Base-by-base conservation (phyloP, 768 basidiomycete genomes). In the Piloderma croceum region DNA sequence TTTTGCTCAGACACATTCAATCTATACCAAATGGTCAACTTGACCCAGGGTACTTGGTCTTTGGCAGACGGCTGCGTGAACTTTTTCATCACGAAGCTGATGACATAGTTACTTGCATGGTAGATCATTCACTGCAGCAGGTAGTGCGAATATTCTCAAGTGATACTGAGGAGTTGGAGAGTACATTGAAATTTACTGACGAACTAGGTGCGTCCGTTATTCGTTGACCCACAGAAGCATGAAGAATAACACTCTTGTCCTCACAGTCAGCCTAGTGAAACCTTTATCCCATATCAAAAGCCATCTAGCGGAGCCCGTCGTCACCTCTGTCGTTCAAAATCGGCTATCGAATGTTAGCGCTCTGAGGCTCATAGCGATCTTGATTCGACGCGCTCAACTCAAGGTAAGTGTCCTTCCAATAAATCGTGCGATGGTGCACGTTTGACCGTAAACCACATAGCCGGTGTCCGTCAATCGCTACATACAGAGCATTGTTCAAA, bases 401-500 rank as follows among this genome's bases (percentile, higher is more conserved):
- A 92, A 90, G 74, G 91, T 83, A 47, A 47, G 67, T n/a, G n/a
- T 49, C 4, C 12, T 31, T 32, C 18, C 11, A 22, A 13, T 20
- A 17, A 6, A n/a, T 1, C 9, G 15, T 33, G 42, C 19, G 40
- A 21, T 19, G n/a, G n/a, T n/a, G n/a, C n/a, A 23, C 17, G 5
- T n/a, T 37, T 40, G 18, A 21, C 13, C 32, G 4, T 25, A 34
- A 37, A 36, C 32, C 38, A n/a, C 47, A 18, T 41, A 69, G 87
- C 87, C 87, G 2, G 68, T 75, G 10, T 62, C 76, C n/a, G 73
- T 84, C 36, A 90, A 90, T 52, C 77, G 82, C 29, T 70, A 78
- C 34, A 57, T 94, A 2, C 90, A 93, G 65, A 76, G 71, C 17
- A 69, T 90, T 42, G 58, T 92, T 17, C 83, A 87, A 47, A 79